These are phyloP conservation scores for Acrodontium crateriforme DNA, from an alignment of 2,329 filamentous ascomycete species.

Conservation along the genomic window DNA sequence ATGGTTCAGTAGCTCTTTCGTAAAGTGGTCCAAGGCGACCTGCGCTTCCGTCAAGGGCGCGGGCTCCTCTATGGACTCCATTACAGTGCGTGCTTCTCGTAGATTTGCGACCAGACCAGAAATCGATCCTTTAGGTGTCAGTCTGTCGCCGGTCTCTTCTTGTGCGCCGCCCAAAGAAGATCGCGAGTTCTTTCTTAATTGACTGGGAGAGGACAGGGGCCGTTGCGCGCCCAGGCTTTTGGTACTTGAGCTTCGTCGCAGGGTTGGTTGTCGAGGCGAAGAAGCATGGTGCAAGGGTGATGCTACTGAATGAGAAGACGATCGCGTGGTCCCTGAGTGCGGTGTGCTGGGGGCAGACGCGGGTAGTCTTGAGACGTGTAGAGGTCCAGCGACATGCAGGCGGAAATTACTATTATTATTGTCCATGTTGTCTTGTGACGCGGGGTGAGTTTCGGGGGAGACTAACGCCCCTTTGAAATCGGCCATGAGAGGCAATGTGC, in stretches of 20 bases:
- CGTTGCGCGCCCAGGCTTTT: constrained; percentile 9
- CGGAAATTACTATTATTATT: too few relatives aligned
- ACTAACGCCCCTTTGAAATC: too few relatives aligned
- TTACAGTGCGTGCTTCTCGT: constrained; percentile 20
- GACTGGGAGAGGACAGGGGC: constrained; percentile 10
- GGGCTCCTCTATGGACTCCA: constrained; percentile 21
- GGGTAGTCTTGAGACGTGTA: not conserved
- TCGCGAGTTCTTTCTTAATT: constrained; percentile 12
- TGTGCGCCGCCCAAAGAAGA: constrained; percentile 11
- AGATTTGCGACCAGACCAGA: constrained; percentile 20
- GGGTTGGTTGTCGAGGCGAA: constrained; percentile 1
- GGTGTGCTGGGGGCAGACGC: constrained; percentile 3
- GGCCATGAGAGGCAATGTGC: too few relatives aligned
- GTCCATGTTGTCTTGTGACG: too few relatives aligned
- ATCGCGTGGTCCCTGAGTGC: constrained; percentile 2
- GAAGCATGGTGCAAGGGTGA: constrained; percentile 3
- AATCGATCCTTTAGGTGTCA: constrained; percentile 21
- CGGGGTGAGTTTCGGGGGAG: too few relatives aligned
- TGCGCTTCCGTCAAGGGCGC: constrained; percentile 16
- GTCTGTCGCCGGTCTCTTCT: constrained; percentile 12
- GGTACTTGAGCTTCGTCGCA: constrained; percentile 16
- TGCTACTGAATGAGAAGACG: constrained; percentile 3
- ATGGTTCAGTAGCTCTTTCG: constrained; percentile 53
- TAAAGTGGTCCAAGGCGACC: constrained; percentile 43
- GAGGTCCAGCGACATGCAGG: too few relatives aligned